A percentile compares a stretch with the other conserved stretches of the same genome.
Conservation (phyloP, 371 early-diverging fungal species). For the Apophysomyces ossiformis region DNA sequence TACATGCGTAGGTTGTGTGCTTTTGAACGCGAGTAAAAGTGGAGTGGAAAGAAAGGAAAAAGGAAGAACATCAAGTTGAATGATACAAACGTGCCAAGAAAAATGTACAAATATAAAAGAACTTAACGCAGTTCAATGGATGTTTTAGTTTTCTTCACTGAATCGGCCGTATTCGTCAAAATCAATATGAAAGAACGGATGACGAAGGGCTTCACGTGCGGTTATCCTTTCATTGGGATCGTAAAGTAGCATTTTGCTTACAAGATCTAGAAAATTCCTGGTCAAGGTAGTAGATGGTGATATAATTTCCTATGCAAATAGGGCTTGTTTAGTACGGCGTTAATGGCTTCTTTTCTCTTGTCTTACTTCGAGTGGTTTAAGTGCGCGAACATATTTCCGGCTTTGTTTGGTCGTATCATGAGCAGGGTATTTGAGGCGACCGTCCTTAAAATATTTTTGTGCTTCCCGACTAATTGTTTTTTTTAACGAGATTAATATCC, state of each 20-base stretch:
- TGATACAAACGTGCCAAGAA: not conserved
- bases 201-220: constrained; percentile 77
- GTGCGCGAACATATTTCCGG: constrained; percentile 59
- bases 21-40: not conserved
- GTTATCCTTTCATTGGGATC: constrained; percentile 85
- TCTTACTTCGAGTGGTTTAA: constrained; percentile 56
- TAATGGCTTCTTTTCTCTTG: not conserved
- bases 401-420: constrained; percentile 57
- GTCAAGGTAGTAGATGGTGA: constrained; percentile 20
- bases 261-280: constrained; percentile 58
- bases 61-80: not conserved
- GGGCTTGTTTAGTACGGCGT: not conserved
- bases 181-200: constrained; percentile 71
- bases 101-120: constrained; percentile 7
- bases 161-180: constrained; percentile 18
- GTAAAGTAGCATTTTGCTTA: constrained; percentile 76
- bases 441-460: constrained; percentile 54
- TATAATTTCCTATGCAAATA: constrained; percentile 18
- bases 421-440: constrained; percentile 60
- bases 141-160: constrained; percentile 11
- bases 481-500: not conserved
- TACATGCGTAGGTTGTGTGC: not conserved
- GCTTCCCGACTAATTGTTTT: constrained; percentile 29
- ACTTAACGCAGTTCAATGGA: not conserved
- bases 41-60: not conserved